Evolutionary conservation across 345 rosid species (phyloP).

Genomic region (Turritis glabra): DNA sequence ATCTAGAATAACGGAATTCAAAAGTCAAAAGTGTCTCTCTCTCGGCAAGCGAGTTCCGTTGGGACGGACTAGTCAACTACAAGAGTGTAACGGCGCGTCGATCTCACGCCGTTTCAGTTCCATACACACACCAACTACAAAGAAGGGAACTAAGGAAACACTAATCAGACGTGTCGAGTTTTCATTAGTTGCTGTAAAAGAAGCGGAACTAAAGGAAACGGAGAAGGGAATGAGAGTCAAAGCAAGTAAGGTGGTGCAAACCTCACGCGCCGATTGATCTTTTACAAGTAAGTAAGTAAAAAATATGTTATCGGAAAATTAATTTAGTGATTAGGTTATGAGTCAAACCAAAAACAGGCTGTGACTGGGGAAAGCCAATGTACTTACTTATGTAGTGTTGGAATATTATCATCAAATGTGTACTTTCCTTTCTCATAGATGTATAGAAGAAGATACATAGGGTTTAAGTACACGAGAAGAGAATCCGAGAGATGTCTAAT

Average conservation of each 20-base stretch:
- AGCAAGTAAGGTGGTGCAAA: background rate
- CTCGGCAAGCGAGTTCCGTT: slow-evolving; percentile 19
- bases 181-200: background rate
- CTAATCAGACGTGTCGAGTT: background rate
- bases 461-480: background rate
- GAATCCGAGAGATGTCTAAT: background rate
- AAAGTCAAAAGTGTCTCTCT: slow-evolving; percentile 34
- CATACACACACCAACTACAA: background rate
- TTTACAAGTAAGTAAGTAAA: background rate
- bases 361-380: background rate
- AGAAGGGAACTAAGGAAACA: background rate
- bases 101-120: slow-evolving; percentile 2
- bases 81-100: slow-evolving; percentile 17
- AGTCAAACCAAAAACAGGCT: background rate
- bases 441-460: background rate
- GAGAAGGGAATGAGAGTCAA: background rate
- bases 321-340: background rate
- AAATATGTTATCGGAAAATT: background rate
- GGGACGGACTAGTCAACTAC: background rate
- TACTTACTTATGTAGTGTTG: background rate
- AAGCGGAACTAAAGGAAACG: background rate
- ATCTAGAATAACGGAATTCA: slow-evolving; percentile 26
- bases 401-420: background rate
- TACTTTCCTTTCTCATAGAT: background rate
- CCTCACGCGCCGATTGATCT: no score